phyloP scores from a whole-genome alignment of 1,284 basidiomycete species.

The Cystobasidium slooffiae region DNA sequence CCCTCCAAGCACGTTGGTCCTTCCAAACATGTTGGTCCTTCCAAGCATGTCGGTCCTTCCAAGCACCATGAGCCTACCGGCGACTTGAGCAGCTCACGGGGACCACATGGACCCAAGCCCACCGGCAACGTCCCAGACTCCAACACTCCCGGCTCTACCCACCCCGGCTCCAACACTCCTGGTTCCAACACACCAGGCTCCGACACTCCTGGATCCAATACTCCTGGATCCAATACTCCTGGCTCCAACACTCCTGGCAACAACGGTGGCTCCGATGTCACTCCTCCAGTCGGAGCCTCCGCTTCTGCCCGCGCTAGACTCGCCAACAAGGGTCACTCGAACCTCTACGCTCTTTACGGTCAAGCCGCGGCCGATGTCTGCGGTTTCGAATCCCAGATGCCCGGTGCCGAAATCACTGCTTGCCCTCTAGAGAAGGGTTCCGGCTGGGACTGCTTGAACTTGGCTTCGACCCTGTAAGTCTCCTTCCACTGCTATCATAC shows the following conservation, averaged over 20 bases:
- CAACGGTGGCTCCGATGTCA: neutral
- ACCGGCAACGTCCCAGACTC: conserved; percentile 11
- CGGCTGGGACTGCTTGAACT: conserved; percentile 44
- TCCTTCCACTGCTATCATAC: too few relatives aligned
- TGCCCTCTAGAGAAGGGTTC: conserved; percentile 40
- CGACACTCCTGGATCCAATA: neutral
- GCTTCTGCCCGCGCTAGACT: conserved; percentile 41
- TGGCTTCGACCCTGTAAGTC: conserved; percentile 41
- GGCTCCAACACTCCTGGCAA: conserved; percentile 4
- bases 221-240: neutral
- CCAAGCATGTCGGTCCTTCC: neutral
- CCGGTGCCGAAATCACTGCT: conserved; percentile 43
- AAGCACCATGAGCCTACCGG: neutral
- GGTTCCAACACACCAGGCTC: conserved; percentile 8
- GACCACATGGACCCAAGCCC: conserved; percentile 23
- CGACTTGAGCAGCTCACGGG: conserved; percentile 8
- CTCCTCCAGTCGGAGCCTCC: conserved; percentile 24
- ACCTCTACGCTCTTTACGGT: conserved; percentile 38
- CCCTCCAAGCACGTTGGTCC: conserved; percentile 8
- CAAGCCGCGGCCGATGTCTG: conserved; percentile 42
- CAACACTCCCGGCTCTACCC: neutral
- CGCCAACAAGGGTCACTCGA: conserved; percentile 18
- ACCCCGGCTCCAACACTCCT: neutral
- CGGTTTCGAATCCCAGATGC: conserved; percentile 30
- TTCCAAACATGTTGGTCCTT: neutral